A percentile compares a stretch with the other conserved stretches of the same genome.
These are phyloP conservation scores for Aristolochia californica DNA, from an alignment of 164 flowering plant species.

Conservation along the genomic window DNA sequence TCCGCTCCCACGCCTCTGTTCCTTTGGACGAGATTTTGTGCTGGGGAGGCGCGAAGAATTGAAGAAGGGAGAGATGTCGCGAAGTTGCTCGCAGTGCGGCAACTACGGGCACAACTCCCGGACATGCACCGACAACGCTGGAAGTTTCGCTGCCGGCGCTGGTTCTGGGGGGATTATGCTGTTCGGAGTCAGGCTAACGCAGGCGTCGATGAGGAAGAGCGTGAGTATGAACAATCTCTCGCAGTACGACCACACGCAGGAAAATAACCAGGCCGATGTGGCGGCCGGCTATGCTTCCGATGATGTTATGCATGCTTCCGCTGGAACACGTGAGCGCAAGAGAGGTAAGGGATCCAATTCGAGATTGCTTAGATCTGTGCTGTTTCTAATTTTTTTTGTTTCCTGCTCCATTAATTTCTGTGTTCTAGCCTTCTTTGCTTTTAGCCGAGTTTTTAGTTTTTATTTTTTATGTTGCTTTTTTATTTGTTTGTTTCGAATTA, in stretches of 20 bases:
- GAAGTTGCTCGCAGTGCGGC: constrained; percentile 54
- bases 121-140: constrained; percentile 33
- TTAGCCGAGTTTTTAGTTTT: too few relatives aligned
- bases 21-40: too few relatives aligned
- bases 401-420: too few relatives aligned
- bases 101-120: constrained; percentile 59
- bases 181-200: constrained; percentile 71
- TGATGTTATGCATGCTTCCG: constrained; percentile 73
- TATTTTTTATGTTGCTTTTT: too few relatives aligned
- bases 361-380: too few relatives aligned
- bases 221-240: constrained; percentile 76
- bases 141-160: constrained; percentile 9
- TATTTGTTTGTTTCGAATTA: too few relatives aligned
- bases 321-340: constrained; percentile 65
- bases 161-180: constrained; percentile 50
- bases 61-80: constrained; percentile 26
- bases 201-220: constrained; percentile 67
- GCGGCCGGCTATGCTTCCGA: constrained; percentile 76
- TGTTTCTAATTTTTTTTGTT: too few relatives aligned
- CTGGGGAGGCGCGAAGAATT: too few relatives aligned
- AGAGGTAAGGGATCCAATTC: constrained; percentile 38
- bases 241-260: constrained; percentile 50
- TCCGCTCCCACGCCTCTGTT: too few relatives aligned
- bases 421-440: too few relatives aligned
- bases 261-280: constrained; percentile 7